These are phyloP conservation scores for Chrysosporium queenslandicum DNA, from an alignment of 2,329 filamentous ascomycete species.

Conservation along the genomic window DNA sequence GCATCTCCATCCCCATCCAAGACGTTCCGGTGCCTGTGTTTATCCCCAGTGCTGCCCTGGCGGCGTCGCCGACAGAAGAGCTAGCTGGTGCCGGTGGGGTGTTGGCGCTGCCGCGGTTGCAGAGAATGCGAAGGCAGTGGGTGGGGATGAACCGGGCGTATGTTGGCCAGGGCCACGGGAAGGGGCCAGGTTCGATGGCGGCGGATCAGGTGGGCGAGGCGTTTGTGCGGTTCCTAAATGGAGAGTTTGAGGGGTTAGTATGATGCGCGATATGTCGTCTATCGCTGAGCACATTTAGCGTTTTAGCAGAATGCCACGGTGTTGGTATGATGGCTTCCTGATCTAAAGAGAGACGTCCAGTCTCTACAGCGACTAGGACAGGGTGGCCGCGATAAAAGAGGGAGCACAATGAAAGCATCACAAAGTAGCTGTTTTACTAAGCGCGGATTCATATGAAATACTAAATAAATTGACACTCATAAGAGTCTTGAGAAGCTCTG, in stretches of 20 bases:
- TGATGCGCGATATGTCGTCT: neutral
- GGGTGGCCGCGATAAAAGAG: too few relatives aligned
- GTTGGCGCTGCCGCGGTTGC: constrained; percentile 34
- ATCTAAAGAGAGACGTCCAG: too few relatives aligned
- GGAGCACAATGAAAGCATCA: too few relatives aligned
- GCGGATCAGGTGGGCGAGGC: constrained; percentile 33
- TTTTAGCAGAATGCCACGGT: too few relatives aligned
- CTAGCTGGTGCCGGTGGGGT: constrained; percentile 34
- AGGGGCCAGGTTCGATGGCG: constrained; percentile 26
- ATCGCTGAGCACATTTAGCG: neutral
- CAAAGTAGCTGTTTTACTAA: too few relatives aligned
- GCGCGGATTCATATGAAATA: too few relatives aligned
- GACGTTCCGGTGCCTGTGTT: constrained; percentile 26
- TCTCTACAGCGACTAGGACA: too few relatives aligned
- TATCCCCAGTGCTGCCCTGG: constrained; percentile 31
- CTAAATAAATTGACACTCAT: too few relatives aligned
- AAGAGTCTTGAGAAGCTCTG: neutral
- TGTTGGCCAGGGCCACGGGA: constrained; percentile 29
- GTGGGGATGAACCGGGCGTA: constrained; percentile 38
- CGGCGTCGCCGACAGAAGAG: constrained; percentile 33
- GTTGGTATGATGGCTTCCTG: too few relatives aligned
- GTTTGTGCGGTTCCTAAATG: constrained; percentile 40
- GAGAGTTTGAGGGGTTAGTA: constrained; percentile 30
- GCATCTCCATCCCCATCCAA: constrained; percentile 30
- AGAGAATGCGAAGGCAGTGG: constrained; percentile 39